Evolutionary conservation across 1,284 basidiomycete genomes (phyloP).

Genomic region (Porodaedalea pini): DNA sequence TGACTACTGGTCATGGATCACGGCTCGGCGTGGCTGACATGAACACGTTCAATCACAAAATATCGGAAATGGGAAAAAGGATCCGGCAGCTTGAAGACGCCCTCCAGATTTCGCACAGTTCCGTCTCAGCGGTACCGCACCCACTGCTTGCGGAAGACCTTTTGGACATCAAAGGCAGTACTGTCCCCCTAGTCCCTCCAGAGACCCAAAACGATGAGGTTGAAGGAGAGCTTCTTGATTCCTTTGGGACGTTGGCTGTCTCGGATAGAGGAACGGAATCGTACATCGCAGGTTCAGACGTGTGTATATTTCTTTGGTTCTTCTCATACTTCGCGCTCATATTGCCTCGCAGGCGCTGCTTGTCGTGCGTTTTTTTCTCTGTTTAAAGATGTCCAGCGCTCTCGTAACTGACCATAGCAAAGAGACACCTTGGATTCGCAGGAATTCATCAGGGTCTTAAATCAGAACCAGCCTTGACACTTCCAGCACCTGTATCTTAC

Average conservation of each 20-base stretch:
- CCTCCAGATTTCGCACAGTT: conserved; percentile 21
- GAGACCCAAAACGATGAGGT: neutral
- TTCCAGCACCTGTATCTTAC: neutral
- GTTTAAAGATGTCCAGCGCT: neutral
- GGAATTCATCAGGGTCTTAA: neutral
- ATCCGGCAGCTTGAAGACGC: conserved; percentile 26
- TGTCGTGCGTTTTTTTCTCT: neutral
- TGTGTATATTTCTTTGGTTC: conserved; percentile 4
- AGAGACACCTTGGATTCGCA: neutral
- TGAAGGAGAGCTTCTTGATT: conserved; percentile 6
- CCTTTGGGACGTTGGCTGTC: conserved; percentile 15
- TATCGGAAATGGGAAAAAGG: conserved; percentile 22
- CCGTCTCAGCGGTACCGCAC: conserved; percentile 22
- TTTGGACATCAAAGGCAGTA: conserved; percentile 24
- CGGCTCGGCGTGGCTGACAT: conserved; percentile 21
- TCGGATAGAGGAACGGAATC: conserved; percentile 12
- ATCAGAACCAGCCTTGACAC: neutral
- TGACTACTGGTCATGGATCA: neutral
- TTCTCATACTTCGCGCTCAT: neutral
- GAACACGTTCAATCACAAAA: conserved; percentile 23
- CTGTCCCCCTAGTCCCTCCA: neutral
- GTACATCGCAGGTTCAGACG: conserved; percentile 16
- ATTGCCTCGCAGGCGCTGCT: neutral
- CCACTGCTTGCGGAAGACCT: conserved; percentile 29
- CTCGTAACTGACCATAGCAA: neutral